These are phyloP conservation scores for Cryptosporidium baileyi DNA, from an alignment of 169 alveolate species.

Conservation along the genomic window DNA sequence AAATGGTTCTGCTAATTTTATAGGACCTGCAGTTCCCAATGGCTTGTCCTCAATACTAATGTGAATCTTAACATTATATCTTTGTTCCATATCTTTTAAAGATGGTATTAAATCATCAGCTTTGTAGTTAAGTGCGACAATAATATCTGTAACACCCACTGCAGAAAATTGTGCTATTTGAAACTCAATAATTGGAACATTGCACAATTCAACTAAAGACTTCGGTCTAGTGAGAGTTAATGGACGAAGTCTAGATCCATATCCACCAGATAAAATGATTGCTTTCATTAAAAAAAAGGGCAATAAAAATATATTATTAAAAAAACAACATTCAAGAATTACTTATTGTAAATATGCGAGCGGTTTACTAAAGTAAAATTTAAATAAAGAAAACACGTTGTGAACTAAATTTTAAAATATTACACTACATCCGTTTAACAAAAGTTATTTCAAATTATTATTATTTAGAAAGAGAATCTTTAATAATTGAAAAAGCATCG, in stretches of 20 bases:
- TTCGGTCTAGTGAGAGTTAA: conserved; percentile 95
- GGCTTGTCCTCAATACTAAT: conserved; percentile 94
- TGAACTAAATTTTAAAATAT: not conserved
- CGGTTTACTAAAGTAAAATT: not conserved
- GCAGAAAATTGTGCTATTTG: conserved; percentile 76
- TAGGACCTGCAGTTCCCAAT: conserved; percentile 94
- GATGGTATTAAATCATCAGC: conserved; percentile 82
- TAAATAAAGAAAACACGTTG: not conserved
- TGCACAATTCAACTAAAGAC: conserved; percentile 94
- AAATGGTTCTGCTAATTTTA: conserved; percentile 86
- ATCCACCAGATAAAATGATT: conserved; percentile 96
- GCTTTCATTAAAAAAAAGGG: conserved; percentile 92
- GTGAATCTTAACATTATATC: conserved; percentile 88
- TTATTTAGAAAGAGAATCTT: conserved; percentile 29
- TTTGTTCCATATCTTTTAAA: conserved; percentile 79
- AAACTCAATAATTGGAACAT: conserved; percentile 91
- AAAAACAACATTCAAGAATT: not conserved
- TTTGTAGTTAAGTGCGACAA: conserved; percentile 88
- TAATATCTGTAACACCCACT: conserved; percentile 79
- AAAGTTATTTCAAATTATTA: too few species aligned
- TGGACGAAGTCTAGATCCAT: conserved; percentile 98
- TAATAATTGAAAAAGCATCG: conserved; percentile 60
- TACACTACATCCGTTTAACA: too few species aligned
- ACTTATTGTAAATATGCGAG: not conserved
- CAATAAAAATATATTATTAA: too few species aligned